These are phyloP conservation scores for Martiniozyma abietophila DNA, from an alignment of 805 yeast genomes.

Conservation along the genomic window DNA sequence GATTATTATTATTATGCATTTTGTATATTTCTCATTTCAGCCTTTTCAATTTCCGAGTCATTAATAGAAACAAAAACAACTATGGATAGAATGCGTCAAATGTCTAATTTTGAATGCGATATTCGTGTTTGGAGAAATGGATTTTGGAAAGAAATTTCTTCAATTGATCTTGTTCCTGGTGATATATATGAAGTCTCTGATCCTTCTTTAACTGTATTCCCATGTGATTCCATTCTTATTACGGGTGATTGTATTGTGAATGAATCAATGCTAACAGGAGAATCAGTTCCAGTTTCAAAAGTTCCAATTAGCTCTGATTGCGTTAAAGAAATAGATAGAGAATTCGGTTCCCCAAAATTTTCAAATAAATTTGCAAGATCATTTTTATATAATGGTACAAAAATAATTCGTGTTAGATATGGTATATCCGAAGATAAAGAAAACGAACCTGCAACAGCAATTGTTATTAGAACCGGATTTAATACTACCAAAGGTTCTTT, in stretches of 20 bases:
- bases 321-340: conserved; percentile 46
- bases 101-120: conserved; percentile 68
- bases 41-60: conserved; percentile 71
- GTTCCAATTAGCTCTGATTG: conserved; percentile 54
- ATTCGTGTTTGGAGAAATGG: conserved; percentile 88
- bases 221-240: conserved; percentile 81
- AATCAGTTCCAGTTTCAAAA: conserved; percentile 93
- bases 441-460: conserved; percentile 74
- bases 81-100: conserved; percentile 57
- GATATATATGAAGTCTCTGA: conserved; percentile 90
- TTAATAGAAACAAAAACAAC: conserved; percentile 78
- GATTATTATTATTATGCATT: conserved; percentile 89
- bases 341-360: conserved; percentile 46
- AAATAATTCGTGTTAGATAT: conserved; percentile 71
- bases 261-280: conserved; percentile 97
- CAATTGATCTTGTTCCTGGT: conserved; percentile 86
- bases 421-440: conserved; percentile 48
- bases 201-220: conserved; percentile 62
- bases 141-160: conserved; percentile 77
- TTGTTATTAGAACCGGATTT: conserved; percentile 86
- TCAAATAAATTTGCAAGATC: conserved; percentile 63
- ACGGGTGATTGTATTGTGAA: conserved; percentile 95
- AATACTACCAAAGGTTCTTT: conserved; percentile 92
- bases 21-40: conserved; percentile 82
- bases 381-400: conserved; percentile 81